phyloP scores from a whole-genome alignment of 78 protist species.

The Dictyostelium citrinum region DNA sequence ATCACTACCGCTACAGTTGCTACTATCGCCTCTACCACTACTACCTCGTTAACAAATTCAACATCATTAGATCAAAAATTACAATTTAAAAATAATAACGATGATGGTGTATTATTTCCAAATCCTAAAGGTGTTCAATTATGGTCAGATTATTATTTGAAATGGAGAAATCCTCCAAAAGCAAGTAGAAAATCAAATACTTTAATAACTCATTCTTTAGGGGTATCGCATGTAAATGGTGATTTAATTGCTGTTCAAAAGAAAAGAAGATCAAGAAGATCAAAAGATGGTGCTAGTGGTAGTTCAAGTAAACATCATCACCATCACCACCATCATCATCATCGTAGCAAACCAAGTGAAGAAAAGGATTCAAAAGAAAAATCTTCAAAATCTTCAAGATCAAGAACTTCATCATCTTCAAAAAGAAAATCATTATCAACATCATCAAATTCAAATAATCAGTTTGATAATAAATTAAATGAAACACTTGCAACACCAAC shows the following conservation, averaged over 20 bases:
- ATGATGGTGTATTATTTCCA: slow-evolving; percentile 41
- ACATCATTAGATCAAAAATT: neutral
- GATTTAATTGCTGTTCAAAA: slow-evolving; percentile 28
- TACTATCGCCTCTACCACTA: neutral
- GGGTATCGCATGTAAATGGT: slow-evolving; percentile 27
- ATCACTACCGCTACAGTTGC: neutral
- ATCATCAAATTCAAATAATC: neutral
- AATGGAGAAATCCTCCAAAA: slow-evolving; percentile 43
- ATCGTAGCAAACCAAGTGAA: neutral
- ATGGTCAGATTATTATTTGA: slow-evolving; percentile 63
- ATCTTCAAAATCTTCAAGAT: neutral
- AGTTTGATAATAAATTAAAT: neutral
- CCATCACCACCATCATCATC: neutral
- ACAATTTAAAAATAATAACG: neutral
- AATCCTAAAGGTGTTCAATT: slow-evolving; percentile 60
- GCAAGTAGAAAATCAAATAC: slow-evolving; percentile 34
- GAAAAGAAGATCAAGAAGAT: slow-evolving; percentile 18
- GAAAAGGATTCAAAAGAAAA: neutral
- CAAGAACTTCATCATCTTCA: neutral
- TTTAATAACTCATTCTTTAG: slow-evolving; percentile 12
- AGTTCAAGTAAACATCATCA: neutral
- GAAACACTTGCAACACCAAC: neutral
- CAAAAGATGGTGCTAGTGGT: neutral
- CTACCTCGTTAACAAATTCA: neutral
- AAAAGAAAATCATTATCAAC: neutral